Percentiles rank a stretch among this genome's conserved stretches.
These are phyloP conservation scores for Podaxis sp. DNA, from an alignment of 768 basidiomycete species.

Conservation along the genomic window DNA sequence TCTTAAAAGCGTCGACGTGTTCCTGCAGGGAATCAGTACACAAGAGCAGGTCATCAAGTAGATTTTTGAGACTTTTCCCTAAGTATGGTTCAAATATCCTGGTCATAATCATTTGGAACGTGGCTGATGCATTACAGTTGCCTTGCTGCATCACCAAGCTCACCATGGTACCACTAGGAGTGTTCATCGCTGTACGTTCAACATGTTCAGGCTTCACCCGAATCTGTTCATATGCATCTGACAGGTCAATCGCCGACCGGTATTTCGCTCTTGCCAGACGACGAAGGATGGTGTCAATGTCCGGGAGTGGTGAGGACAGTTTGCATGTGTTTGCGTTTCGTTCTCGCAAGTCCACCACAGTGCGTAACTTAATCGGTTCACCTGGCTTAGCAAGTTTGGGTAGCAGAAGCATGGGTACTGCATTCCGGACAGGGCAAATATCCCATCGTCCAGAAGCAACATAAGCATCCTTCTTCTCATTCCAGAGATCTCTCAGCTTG, in stretches of 20 bases:
- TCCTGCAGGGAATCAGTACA: slow-evolving; percentile 33
- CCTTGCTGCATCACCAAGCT: slow-evolving; percentile 30
- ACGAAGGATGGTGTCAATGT: slow-evolving; percentile 24
- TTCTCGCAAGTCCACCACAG: slow-evolving; percentile 33
- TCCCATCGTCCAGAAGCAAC: slow-evolving; percentile 26
- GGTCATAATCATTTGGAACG: slow-evolving; percentile 34
- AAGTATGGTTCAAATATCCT: slow-evolving; percentile 30
- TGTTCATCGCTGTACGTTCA: slow-evolving; percentile 22
- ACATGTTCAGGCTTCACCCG: slow-evolving; percentile 27
- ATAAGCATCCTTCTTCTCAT: slow-evolving; percentile 27
- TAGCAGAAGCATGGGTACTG: slow-evolving; percentile 32
- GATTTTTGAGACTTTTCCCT: slow-evolving; percentile 27
- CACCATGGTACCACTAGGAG: slow-evolving; percentile 30
- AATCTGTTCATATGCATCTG: slow-evolving; percentile 43
- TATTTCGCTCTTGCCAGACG: slow-evolving; percentile 28
- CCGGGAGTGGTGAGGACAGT: slow-evolving; percentile 26
- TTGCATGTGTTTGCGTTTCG: slow-evolving; percentile 37
- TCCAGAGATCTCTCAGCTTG: slow-evolving; percentile 26
- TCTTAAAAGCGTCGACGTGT: slow-evolving; percentile 28
- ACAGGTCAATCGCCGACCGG: slow-evolving; percentile 35
- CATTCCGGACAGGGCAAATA: slow-evolving; percentile 30
- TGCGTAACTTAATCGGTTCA: slow-evolving; percentile 24
- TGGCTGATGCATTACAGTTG: slow-evolving; percentile 20
- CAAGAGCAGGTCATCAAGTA: slow-evolving; percentile 31
- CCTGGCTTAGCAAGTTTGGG: slow-evolving; percentile 28